Conservation (phyloP, 306 rosid genomes). For the Acacia acuminata region DNA sequence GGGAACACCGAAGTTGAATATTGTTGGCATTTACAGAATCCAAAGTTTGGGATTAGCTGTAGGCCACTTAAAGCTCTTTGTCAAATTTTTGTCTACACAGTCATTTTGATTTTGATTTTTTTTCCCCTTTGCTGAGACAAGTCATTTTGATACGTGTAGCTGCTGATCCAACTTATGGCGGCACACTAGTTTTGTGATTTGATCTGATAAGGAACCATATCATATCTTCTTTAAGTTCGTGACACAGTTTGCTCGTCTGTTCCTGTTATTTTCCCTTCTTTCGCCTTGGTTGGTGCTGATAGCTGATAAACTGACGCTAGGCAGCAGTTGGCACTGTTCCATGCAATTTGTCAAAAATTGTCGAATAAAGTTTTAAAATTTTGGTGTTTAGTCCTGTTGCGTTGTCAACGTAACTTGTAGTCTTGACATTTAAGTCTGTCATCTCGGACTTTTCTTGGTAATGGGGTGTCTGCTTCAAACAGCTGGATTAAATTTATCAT, state of each 20-base stretch:
- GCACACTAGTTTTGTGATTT: not conserved
- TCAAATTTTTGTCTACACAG: not conserved
- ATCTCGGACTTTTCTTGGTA: not conserved
- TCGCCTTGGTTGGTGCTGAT: not conserved
- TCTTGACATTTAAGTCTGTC: not conserved
- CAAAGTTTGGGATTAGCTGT: slow-evolving; percentile 5
- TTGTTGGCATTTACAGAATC: slow-evolving; percentile 17
- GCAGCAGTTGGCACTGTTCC: not conserved
- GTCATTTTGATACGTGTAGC: not conserved
- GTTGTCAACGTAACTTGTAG: not conserved
- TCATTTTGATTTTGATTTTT: not conserved
- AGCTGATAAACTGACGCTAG: not conserved
- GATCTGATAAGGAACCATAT: not conserved
- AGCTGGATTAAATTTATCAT: not conserved
- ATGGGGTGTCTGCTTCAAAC: not conserved
- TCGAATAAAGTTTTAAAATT: not conserved
- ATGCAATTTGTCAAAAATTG: not conserved
- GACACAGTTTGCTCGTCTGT: not conserved
- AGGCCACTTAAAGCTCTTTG: slow-evolving; percentile 8
- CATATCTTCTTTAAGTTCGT: not conserved
- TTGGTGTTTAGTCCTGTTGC: not conserved
- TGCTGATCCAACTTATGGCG: not conserved
- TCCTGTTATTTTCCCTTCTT: not conserved
- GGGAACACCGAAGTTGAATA: slow-evolving; percentile 14
- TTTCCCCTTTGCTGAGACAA: slow-evolving; percentile 16